Evolutionary conservation across 208 protist genomes (phyloP), one percentile per base, ranked within the genome.

Genomic region (Willaertia magna): DNA sequence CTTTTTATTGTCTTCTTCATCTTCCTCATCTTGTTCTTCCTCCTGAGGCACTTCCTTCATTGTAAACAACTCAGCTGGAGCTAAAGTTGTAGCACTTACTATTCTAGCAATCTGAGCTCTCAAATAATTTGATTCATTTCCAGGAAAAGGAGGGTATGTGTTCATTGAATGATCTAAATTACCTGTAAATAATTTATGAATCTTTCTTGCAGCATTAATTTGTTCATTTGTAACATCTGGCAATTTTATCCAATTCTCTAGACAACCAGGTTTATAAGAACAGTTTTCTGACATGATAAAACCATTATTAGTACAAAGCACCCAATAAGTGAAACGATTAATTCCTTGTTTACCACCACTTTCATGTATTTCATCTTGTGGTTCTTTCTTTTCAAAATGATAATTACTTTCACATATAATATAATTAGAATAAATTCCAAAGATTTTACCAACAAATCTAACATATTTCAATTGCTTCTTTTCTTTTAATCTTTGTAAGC

Each of bases 31-130:
- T 44, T 95, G 93, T 61, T 95, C 93, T 12, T 95, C 93, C 49
- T 94, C 94, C 34, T 93, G 91, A 6, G 94, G 92, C n/a, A 94
- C 91, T n/a, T 88, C 91, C 4, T 92, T 87, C 83, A 93, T 92
- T 84, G 96, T 94, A 47, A 93, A 89, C 84, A 94, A 87, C 67
- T 93, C 93, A 42, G 96, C 87, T 14, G 96, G 96, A 40, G 91
- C 89, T 78, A 98, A 92, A 78, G 90, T 93, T 30, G 95, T 96
- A 51, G 90, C 87, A 85, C 93, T 94, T 40, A 92, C 89, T 85
- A 98, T 97, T 87, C 96, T 94, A 42, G 95, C 90, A 51, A 98
- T 93, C 87, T 97, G 95, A 14, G 96, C 96, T 61, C 96, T 93
- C 74, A 98, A 90, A 87, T 94, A 95, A 74, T 94, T 89, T 1